phyloP scores from a whole-genome alignment of 768 basidiomycete species.

The Russula ochroleuca region DNA sequence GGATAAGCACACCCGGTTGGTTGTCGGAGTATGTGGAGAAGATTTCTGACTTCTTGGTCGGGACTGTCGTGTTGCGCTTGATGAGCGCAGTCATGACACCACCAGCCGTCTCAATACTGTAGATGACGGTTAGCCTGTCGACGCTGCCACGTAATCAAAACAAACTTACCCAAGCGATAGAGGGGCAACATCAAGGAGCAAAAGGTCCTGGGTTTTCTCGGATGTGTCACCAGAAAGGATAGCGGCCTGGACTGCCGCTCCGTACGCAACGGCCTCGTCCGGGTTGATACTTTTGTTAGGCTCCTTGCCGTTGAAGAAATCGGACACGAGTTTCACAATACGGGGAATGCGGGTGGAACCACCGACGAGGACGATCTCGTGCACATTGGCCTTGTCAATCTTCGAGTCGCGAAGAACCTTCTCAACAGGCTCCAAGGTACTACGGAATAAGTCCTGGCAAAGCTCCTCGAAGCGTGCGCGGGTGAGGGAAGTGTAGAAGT shows the following conservation, averaged over 20 bases:
- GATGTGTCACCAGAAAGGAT: slow-evolving; percentile 97
- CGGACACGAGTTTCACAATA: slow-evolving; percentile 94
- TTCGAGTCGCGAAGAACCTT: slow-evolving; percentile 97
- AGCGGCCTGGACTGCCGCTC: slow-evolving; percentile 97
- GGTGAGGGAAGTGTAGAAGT: slow-evolving; percentile 97
- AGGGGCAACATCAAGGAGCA: slow-evolving; percentile 91
- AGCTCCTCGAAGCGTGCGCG: slow-evolving; percentile 97
- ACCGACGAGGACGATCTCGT: slow-evolving; percentile 97
- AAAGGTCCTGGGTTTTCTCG: slow-evolving; percentile 94
- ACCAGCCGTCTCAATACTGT: slow-evolving; percentile 93
- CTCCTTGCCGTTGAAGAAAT: slow-evolving; percentile 98
- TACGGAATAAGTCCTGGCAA: slow-evolving; percentile 92
- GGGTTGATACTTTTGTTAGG: slow-evolving; percentile 99
- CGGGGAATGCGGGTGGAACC: slow-evolving; percentile 98
- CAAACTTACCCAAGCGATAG: slow-evolving; percentile 56
- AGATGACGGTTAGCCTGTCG: slow-evolving; percentile 20
- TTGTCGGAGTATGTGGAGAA: slow-evolving; percentile 99
- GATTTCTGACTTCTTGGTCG: slow-evolving; percentile 97
- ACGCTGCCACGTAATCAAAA: slow-evolving; percentile 29
- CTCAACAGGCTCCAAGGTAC: slow-evolving; percentile 92
- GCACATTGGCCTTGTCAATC: slow-evolving; percentile 92
- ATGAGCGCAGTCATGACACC: slow-evolving; percentile 99
- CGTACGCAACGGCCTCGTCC: slow-evolving; percentile 97
- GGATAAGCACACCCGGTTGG: slow-evolving; percentile 97
- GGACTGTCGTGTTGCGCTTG: slow-evolving; percentile 97